Percentiles rank a stretch among this genome's conserved stretches.
phyloP scores from a whole-genome alignment of 257 asterid species.

The Scutellaria barbata region DNA sequence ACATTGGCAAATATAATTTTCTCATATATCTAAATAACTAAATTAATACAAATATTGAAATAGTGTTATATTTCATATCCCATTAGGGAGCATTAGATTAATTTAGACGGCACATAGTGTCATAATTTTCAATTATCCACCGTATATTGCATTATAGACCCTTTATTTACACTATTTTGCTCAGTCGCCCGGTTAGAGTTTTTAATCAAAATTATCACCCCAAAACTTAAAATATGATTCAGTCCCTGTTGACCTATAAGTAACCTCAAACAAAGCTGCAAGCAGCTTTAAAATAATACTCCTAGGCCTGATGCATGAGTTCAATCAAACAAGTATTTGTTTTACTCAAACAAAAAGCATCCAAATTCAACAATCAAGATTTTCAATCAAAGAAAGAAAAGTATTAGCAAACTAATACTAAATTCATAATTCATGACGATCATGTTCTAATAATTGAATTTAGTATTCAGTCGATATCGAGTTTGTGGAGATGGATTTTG shows the following conservation, averaged over 20 bases:
- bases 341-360: not conserved
- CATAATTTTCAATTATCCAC: not conserved
- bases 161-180: not conserved
- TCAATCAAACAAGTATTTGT: slow-evolving; percentile 31
- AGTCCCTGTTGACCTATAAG: slow-evolving; percentile 8
- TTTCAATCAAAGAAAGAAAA: not conserved
- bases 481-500: not conserved
- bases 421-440: not conserved
- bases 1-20: too few species aligned
- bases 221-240: not conserved
- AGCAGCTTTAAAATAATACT: slow-evolving; percentile 27
- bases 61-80: too few species aligned
- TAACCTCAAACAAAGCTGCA: slow-evolving; percentile 19
- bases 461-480: not conserved
- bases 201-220: not conserved
- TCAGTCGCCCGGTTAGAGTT: not conserved
- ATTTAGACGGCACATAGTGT: not conserved
- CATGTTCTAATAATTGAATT: too few species aligned
- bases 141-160: not conserved
- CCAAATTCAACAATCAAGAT: slow-evolving; percentile 30
- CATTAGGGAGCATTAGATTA: too few species aligned
- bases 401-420: slow-evolving; percentile 3
- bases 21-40: too few species aligned
- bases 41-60: too few species aligned
- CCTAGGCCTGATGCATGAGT: slow-evolving; percentile 20